A percentile compares a stretch with the other conserved stretches of the same genome.
Conservation (phyloP, 163 green algal genomes). For the Scenedesmus sp. region DNA sequence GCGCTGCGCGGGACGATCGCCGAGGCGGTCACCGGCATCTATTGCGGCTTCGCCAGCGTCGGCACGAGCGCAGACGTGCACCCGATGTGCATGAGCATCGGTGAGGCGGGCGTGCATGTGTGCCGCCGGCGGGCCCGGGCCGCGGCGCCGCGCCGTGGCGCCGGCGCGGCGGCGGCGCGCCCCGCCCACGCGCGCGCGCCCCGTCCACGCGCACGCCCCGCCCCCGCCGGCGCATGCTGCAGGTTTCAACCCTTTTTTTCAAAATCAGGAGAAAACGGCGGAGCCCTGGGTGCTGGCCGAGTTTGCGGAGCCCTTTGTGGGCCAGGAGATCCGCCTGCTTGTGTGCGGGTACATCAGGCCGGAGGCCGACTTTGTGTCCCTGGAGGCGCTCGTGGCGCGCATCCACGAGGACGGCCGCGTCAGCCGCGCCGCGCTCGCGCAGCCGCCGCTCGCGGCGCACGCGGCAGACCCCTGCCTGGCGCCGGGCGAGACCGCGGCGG, state of each 20-base stretch:
- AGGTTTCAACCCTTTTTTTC: constrained; percentile 92
- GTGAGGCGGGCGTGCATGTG: no score
- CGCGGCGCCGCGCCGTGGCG: no score
- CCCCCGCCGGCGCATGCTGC: background rate
- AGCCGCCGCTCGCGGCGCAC: constrained; percentile 14
- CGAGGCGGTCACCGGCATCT: constrained; percentile 87
- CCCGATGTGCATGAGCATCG: background rate
- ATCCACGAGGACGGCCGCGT: constrained; percentile 86
- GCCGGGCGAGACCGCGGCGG: constrained; percentile 2
- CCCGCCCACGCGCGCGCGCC: no score
- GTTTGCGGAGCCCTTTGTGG: constrained; percentile 92
- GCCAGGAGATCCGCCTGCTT: constrained; percentile 73
- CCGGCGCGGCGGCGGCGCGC: no score
- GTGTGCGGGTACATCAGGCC: constrained; percentile 81
- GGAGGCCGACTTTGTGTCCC: constrained; percentile 74
- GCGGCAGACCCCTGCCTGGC: constrained; percentile 26
- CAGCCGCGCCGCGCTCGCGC: constrained; percentile 58
- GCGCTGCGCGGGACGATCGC: constrained; percentile 66
- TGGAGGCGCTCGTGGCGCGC: constrained; percentile 79
- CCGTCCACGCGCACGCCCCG: no score
- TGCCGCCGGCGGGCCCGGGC: no score
- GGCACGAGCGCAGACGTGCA: constrained; percentile 53
- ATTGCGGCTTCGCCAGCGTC: constrained; percentile 80
- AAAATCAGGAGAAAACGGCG: constrained; percentile 77
- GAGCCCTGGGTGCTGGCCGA: constrained; percentile 82